Base-by-base conservation (phyloP, 2,329 filamentous ascomycete genomes). In the Aureobasidium uvarum region DNA sequence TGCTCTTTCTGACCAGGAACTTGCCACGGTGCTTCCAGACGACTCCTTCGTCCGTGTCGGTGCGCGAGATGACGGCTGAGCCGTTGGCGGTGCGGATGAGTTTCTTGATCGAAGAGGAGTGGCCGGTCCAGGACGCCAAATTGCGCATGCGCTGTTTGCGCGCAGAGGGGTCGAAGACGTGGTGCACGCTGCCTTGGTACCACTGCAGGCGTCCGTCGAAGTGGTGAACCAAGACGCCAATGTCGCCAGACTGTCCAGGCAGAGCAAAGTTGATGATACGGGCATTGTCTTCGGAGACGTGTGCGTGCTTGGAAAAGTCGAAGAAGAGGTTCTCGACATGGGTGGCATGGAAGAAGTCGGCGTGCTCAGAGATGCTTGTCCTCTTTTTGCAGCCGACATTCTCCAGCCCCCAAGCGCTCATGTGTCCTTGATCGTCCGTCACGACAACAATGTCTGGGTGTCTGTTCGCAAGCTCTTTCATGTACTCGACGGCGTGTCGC, bases 371-470 rank as follows among this genome's bases (percentile, higher is more conserved):
- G 2, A 43, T 52, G 50, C 62, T 81, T 66, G 85, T 85, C 69
- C 85, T 86, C 38, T 83, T 80, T 72, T 88, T 91, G 71, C 85
- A 87, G 41, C 89, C 89, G 23, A 96, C 85, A 72, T 94, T 93
- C 75, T 98, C 93, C 65, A 99, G 79, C 0, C 92, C 94, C 91
- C 94, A 97, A 0, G 91, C 92, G 46, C 91, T 92, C 89, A 98
- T 91, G 69, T 88, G 87, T 1, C 94, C 94, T 55, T 84, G 81
- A n/a, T 88, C 87, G 76, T 98, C 92, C 55, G 96, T 81, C 10
- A 94, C 87, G 28, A 98, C 83, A 70, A 92, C 95, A 2, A 99
- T 86, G 74, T 99, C 95, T 0, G 93, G 91, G 65, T 85, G 90
- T 62, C 89, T 88, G 68, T 94, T 95, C 11, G 92, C 91, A 70